Percentiles rank a stretch among this genome's conserved stretches.
These are phyloP conservation scores for Plasmodium inui DNA, from an alignment of 169 alveolate genomes.

Conservation along the genomic window DNA sequence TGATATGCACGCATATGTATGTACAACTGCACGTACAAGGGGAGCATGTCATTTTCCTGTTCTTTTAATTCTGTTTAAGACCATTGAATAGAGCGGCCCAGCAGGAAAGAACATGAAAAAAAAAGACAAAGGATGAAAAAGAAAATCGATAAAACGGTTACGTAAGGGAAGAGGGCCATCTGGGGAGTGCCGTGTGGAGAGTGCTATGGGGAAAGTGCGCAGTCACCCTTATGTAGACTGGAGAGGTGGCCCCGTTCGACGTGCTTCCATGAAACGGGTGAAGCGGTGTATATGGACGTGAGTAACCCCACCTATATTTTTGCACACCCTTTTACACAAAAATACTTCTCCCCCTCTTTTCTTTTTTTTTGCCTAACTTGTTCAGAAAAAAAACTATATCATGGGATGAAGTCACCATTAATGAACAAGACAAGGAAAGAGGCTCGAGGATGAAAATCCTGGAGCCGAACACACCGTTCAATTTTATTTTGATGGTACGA, in stretches of 20 bases:
- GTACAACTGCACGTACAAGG: conserved; percentile 8
- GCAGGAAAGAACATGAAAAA: background rate
- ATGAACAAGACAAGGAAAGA: conserved; percentile 89
- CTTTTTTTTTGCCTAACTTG: conserved; percentile 11
- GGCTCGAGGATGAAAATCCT: conserved; percentile 87
- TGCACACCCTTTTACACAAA: background rate
- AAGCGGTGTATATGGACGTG: background rate
- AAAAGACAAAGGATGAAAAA: conserved; percentile 74
- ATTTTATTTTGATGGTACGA: conserved; percentile 79
- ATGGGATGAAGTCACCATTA: conserved; percentile 88
- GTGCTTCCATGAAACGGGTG: background rate
- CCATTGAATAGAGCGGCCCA: background rate
- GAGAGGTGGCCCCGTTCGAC: background rate
- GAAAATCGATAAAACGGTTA: conserved; percentile 43
- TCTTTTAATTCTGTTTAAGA: background rate
- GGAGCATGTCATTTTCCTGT: conserved; percentile 22
- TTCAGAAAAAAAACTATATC: conserved; percentile 80
- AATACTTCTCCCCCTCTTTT: background rate
- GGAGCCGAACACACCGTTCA: conserved; percentile 88
- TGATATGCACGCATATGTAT: conserved; percentile 6
- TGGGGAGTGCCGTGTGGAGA: background rate
- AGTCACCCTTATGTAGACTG: background rate
- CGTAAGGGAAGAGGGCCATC: conserved; percentile 18
- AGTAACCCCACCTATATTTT: background rate
- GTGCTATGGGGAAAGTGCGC: background rate